Evolutionary conservation across 805 yeast genomes (phyloP), one percentile per base, ranked within the genome.

Genomic region (Metschnikowia continentalis): DNA sequence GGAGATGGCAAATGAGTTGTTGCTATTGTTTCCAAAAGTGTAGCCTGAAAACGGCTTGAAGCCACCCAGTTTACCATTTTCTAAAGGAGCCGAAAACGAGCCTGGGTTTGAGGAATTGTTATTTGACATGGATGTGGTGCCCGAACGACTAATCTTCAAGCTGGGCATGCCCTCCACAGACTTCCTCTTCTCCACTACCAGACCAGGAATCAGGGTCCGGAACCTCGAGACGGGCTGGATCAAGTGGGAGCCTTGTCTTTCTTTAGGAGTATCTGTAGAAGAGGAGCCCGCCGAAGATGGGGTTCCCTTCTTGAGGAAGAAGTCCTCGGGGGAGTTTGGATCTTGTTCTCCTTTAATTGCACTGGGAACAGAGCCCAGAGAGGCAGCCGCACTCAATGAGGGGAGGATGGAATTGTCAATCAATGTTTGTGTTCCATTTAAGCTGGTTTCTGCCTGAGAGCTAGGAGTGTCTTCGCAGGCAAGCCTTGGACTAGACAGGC

Each of bases 321-420:
- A 80, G 41, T 80, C 83, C 56, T 80, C 81, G 1, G 78, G 80
- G 0, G 84, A 74, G 10, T 68, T 64, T 30, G 49, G 49, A 56
- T 50, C 58, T 20, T 44, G 45, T 41, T 56, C 56, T 5, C 51
- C 51, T 14, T 53, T 65, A 50, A 47, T 64, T 51, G 36, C 60
- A 59, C n/a, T 62, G 62, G 35, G 55, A 26, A 48, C 54, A 50
- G 51, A 63, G 58, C 20, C 66, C 42, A 45, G 61, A 7, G 56
- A 55, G 11, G 54, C 49, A 8, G 70, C 74, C 15, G 67, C 71
- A 42, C 77, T 68, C 45, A 70, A 63, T 3, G 74, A 66, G 0
- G 73, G 72, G 14, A 71, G 56, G 20, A 70, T 68, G 11, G 72
- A 65, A 51, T 56, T 64, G 43, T 53, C 36, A 14, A 56, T 54